These are phyloP conservation scores for Saksenaea oblongispora DNA, from an alignment of 371 early-diverging fungal species.

Conservation along the genomic window DNA sequence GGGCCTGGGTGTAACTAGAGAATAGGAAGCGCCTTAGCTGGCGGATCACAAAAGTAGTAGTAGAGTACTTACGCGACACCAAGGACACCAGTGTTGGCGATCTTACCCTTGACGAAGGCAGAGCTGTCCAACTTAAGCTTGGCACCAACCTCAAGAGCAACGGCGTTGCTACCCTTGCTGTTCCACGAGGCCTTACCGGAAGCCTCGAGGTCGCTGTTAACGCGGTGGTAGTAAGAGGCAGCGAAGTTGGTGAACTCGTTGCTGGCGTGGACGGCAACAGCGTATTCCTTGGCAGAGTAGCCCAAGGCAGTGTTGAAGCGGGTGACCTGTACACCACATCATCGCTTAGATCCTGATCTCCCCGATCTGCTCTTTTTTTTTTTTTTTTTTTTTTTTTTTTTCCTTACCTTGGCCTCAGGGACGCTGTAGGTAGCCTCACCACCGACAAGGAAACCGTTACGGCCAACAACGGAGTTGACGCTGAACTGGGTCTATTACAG, in stretches of 20 bases:
- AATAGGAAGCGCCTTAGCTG: no score
- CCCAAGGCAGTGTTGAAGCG: slow-evolving; percentile 88
- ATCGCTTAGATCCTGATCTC: slow-evolving; percentile 3
- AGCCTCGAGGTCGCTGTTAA: slow-evolving; percentile 87
- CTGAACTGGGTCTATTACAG: slow-evolving; percentile 42
- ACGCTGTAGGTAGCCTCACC: slow-evolving; percentile 93
- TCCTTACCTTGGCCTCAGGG: slow-evolving; percentile 68
- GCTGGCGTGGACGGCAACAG: slow-evolving; percentile 82
- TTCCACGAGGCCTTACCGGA: slow-evolving; percentile 94
- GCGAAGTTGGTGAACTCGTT: slow-evolving; percentile 75
- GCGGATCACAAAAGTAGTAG: neutral
- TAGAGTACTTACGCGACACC: slow-evolving; percentile 70
- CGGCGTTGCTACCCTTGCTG: slow-evolving; percentile 69
- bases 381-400: slow-evolving; percentile 9
- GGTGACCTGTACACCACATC: slow-evolving; percentile 48
- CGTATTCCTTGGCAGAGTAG: slow-evolving; percentile 85
- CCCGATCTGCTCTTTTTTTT: neutral
- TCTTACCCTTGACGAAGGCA: slow-evolving; percentile 95
- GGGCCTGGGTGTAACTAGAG: slow-evolving; percentile 80
- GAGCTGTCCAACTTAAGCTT: slow-evolving; percentile 89
- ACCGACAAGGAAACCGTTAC: slow-evolving; percentile 88
- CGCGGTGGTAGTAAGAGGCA: slow-evolving; percentile 95
- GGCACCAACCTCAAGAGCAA: slow-evolving; percentile 93
- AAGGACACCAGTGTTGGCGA: slow-evolving; percentile 91
- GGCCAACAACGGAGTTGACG: slow-evolving; percentile 60